Conservation (phyloP, 129 eudicot species). For the Flaveria trinervia region DNA sequence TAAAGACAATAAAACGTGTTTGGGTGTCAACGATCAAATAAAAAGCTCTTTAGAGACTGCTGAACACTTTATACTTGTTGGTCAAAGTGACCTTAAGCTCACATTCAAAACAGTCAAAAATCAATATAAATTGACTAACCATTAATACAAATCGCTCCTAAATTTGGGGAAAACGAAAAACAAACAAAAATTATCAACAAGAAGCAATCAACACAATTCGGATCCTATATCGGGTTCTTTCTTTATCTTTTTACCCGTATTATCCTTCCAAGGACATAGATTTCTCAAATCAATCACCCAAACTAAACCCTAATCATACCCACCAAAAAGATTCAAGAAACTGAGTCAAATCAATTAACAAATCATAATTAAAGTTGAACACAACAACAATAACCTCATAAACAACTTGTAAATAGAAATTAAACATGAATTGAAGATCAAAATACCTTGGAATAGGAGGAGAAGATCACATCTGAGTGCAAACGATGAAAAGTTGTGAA, state of each 20-base stretch:
- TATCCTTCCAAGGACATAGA: background rate
- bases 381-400: constrained; percentile 15
- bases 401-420: background rate
- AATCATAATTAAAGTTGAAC: constrained; percentile 13
- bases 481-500: constrained; percentile 3
- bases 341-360: constrained; percentile 11
- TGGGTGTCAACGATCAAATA: background rate
- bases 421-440: background rate
- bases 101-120: constrained; percentile 7
- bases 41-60: constrained; percentile 10
- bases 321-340: constrained; percentile 22
- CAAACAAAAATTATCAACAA: background rate
- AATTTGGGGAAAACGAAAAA: background rate
- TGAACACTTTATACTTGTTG: background rate
- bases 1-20: too few species aligned
- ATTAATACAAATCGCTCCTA: background rate
- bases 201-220: background rate
- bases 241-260: constrained; percentile 19
- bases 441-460: constrained; percentile 26
- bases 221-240: constrained; percentile 21
- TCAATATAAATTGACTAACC: constrained; percentile 13
- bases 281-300: background rate
- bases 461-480: constrained; percentile 35
- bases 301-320: constrained; percentile 13
- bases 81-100: constrained; percentile 12